Evolutionary conservation across 257 asterid species (phyloP).

Genomic region (Fraxinus cuspidata): DNA sequence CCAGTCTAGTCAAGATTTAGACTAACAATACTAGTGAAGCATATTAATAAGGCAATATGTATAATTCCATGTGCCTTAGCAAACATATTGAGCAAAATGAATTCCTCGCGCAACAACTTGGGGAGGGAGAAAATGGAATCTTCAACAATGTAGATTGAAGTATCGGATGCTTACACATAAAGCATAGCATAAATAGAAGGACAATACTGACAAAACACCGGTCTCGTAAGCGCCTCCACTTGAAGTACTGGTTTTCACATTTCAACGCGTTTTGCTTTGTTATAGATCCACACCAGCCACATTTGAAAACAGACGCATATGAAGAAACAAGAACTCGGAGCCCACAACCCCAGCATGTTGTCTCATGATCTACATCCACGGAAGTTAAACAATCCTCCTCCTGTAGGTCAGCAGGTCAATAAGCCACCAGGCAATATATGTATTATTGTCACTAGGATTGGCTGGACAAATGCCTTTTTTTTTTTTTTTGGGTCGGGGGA

Average conservation of each 20-base stretch:
- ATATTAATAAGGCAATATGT: not conserved
- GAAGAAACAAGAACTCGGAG: conserved; percentile 77
- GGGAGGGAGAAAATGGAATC: conserved; percentile 13
- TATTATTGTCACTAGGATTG: not conserved
- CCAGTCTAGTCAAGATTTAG: not conserved
- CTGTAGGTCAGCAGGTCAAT: conserved; percentile 41
- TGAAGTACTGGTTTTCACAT: conserved; percentile 42
- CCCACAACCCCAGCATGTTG: conserved; percentile 97
- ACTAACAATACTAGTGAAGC: not conserved
- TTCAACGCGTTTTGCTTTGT: conserved; percentile 55
- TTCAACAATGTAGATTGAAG: conserved; percentile 1
- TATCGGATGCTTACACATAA: conserved; percentile 64
- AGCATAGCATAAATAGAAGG: conserved; percentile 62
- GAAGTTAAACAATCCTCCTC: conserved; percentile 49
- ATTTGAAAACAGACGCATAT: conserved; percentile 65
- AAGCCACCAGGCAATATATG: conserved; percentile 22
- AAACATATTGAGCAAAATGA: not conserved
- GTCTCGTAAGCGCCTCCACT: conserved; percentile 75
- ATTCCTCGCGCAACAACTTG: not conserved
- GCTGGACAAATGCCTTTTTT: not conserved
- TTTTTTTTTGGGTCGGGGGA: not conserved
- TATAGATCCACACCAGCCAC: conserved; percentile 98
- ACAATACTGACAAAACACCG: conserved; percentile 66
- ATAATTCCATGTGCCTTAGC: not conserved
- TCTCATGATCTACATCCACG: conserved; percentile 60